Conservation (phyloP, 495 filamentous ascomycete genomes). For the Neurospora discreta region DNA sequence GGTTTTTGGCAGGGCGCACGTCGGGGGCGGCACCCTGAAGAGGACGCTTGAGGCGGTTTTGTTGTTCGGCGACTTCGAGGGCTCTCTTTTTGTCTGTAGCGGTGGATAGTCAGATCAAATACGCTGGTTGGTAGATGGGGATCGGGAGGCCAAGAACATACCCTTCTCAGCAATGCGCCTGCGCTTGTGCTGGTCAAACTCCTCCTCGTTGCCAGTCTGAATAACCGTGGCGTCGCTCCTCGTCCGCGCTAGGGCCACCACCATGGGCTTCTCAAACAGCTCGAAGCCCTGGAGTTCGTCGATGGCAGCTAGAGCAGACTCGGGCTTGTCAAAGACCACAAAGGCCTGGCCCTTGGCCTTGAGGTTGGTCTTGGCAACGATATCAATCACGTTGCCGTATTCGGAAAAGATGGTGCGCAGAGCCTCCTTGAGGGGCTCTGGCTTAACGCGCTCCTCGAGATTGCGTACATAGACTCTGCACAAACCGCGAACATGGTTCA, state of each 20-base stretch:
- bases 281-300: conserved; percentile 91
- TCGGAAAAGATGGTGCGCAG: conserved; percentile 75
- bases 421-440: conserved; percentile 62
- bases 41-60: conserved; percentile 72
- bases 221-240: conserved; percentile 81
- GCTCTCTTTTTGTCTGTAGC: conserved; percentile 80
- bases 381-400: conserved; percentile 82
- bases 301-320: conserved; percentile 68
- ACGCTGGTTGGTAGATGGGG: neutral
- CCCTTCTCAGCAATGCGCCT: conserved; percentile 83
- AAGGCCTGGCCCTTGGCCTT: conserved; percentile 95
- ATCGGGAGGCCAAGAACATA: conserved; percentile 25
- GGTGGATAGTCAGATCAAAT: neutral
- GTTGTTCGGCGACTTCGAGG: conserved; percentile 65
- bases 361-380: conserved; percentile 85
- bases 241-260: conserved; percentile 72
- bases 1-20: conserved; percentile 58
- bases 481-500: conserved; percentile 10
- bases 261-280: conserved; percentile 88
- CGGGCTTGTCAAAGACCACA: conserved; percentile 74
- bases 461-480: conserved; percentile 67
- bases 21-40: conserved; percentile 42
- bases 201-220: conserved; percentile 58
- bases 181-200: conserved; percentile 81
- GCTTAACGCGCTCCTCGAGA: conserved; percentile 86